phyloP scores from a whole-genome alignment of 495 filamentous ascomycete species.

The Haplographium delicatum region DNA sequence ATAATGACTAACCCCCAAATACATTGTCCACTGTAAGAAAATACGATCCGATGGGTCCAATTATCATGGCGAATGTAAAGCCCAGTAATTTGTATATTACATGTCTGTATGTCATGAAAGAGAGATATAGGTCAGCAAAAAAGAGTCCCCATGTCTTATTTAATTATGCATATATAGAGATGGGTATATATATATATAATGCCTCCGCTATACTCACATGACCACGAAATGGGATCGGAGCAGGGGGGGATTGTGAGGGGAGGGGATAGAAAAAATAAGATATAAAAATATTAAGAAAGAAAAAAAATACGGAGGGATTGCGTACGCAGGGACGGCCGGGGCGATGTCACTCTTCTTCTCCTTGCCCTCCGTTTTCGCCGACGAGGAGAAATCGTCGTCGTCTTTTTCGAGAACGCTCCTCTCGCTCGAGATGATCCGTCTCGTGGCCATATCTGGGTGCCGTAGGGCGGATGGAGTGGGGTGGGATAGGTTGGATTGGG shows the following conservation, averaged over 20 bases:
- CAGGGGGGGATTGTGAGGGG: too few species aligned
- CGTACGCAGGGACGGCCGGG: slow-evolving; percentile 71
- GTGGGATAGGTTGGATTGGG: too few species aligned
- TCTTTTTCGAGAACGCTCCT: slow-evolving; percentile 50
- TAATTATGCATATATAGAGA: too few species aligned
- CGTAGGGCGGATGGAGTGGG: too few species aligned
- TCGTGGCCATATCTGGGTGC: slow-evolving; percentile 58
- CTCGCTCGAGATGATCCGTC: slow-evolving; percentile 49
- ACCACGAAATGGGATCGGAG: too few species aligned
- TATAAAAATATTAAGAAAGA: too few species aligned
- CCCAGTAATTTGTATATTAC: slow-evolving; percentile 85
- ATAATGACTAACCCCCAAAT: slow-evolving; percentile 61
- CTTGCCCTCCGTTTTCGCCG: slow-evolving; percentile 18
- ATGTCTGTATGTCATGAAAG: slow-evolving; percentile 53
- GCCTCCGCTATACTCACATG: too few species aligned
- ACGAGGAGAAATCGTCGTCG: slow-evolving; percentile 30
- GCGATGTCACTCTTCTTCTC: slow-evolving; percentile 46
- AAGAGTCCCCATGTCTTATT: too few species aligned
- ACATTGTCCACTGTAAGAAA: slow-evolving; percentile 71
- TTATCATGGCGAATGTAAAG: slow-evolving; percentile 89
- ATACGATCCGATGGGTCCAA: slow-evolving; percentile 78
- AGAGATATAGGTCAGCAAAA: too few species aligned
- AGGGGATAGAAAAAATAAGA: too few species aligned
- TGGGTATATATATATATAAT: too few species aligned
- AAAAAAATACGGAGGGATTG: too few species aligned